Percentiles rank a stretch among this genome's conserved stretches.
These are phyloP conservation scores for Euphorbia lathyris DNA, from an alignment of 345 rosid species.

Conservation along the genomic window DNA sequence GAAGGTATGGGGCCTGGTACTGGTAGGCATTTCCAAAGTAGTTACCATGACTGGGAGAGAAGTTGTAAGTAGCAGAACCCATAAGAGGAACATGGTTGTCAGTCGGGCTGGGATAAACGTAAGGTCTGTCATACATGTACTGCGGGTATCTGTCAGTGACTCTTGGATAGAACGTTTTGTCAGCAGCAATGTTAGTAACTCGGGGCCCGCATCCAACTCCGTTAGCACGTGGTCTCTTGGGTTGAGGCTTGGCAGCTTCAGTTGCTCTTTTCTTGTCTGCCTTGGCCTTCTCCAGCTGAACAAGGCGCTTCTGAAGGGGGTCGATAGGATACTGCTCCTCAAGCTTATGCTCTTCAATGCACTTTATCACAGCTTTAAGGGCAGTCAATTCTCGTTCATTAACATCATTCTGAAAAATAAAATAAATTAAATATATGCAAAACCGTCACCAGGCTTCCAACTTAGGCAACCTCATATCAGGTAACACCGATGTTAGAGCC, in stretches of 20 bases:
- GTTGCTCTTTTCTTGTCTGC: conserved; percentile 85
- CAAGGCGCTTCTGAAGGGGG: conserved; percentile 61
- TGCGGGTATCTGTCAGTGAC: conserved; percentile 70
- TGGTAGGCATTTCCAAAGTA: conserved; percentile 91
- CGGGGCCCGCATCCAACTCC: conserved; percentile 63
- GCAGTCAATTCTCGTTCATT: conserved; percentile 81
- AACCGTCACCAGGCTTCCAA: background rate
- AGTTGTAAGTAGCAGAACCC: conserved; percentile 60
- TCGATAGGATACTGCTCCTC: conserved; percentile 78
- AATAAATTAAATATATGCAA: background rate
- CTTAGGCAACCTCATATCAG: background rate
- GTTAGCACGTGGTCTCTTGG: conserved; percentile 84
- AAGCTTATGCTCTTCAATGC: conserved; percentile 94
- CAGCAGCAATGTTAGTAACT: conserved; percentile 39
- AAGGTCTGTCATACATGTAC: conserved; percentile 78
- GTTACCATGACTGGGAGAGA: conserved; percentile 75
- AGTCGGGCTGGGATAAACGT: conserved; percentile 53
- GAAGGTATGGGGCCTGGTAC: conserved; percentile 81
- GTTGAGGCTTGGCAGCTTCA: conserved; percentile 83
- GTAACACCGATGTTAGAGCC: background rate
- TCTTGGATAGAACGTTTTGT: conserved; percentile 60
- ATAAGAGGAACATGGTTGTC: conserved; percentile 57
- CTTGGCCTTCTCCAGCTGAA: conserved; percentile 89
- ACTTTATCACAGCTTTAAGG: conserved; percentile 76
- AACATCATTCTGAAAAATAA: conserved; percentile 61